Evolutionary conservation across 441 rosid genomes (phyloP).

Genomic region (Aleurites moluccanus): DNA sequence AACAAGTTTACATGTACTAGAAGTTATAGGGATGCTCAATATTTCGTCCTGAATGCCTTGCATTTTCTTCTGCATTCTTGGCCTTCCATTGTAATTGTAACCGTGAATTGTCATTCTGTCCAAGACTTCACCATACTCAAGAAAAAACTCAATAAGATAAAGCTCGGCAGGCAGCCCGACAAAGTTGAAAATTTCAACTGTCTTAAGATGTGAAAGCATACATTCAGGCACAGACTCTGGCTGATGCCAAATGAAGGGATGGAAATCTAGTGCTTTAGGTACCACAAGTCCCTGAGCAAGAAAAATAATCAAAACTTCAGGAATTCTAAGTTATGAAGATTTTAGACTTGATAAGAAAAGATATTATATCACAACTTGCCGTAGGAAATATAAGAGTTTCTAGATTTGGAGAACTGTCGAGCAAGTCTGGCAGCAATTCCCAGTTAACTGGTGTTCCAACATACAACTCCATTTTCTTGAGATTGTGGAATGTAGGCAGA

Average conservation of each 20-base stretch:
- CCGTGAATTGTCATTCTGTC: background rate
- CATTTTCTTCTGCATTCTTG: conserved; percentile 13
- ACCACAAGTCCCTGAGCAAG: conserved; percentile 11
- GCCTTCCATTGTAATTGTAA: background rate
- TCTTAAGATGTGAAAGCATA: background rate
- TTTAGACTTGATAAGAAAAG: background rate
- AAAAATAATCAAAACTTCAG: background rate
- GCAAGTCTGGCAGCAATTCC: background rate
- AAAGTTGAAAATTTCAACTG: conserved; percentile 10
- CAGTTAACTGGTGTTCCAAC: background rate
- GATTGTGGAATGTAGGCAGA: conserved; percentile 4
- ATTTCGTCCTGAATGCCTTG: background rate
- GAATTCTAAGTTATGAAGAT: background rate
- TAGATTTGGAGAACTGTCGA: conserved; percentile 8
- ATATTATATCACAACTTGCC: background rate
- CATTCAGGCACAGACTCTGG: background rate
- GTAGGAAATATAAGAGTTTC: conserved; percentile 5
- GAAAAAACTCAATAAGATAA: conserved; percentile 12
- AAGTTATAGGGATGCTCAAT: background rate
- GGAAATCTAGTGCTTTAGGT: conserved; percentile 10
- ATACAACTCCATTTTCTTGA: background rate
- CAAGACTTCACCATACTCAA: conserved; percentile 7
- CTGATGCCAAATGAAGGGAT: background rate
- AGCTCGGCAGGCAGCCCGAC: conserved; percentile 8
- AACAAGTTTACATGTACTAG: background rate